Evolutionary conservation across 2,329 filamentous ascomycete genomes (phyloP).

Genomic region (Talaromyces atroroseus): DNA sequence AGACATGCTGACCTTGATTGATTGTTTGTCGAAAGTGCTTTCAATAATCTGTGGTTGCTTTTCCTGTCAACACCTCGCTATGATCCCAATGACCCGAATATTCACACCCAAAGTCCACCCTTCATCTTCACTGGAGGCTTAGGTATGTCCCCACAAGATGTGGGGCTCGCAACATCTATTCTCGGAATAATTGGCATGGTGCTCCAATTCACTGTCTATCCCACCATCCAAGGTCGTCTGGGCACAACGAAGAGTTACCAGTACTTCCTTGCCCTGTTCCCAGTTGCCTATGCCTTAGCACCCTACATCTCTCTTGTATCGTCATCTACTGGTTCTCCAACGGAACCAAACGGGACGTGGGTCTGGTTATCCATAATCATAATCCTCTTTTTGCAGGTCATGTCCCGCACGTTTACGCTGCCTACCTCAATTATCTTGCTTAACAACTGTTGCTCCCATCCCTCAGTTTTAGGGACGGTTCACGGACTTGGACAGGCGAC

Average conservation of each 20-base stretch:
- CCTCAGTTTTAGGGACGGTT: slow-evolving; percentile 54
- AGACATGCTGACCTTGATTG: background rate
- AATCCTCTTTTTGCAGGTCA: slow-evolving; percentile 64
- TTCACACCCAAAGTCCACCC: slow-evolving; percentile 45
- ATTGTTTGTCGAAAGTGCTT: slow-evolving; percentile 48
- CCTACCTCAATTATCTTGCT: slow-evolving; percentile 55
- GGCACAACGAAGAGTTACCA: slow-evolving; percentile 66
- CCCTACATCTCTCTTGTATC: slow-evolving; percentile 68
- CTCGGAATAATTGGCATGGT: slow-evolving; percentile 68
- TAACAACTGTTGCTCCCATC: slow-evolving; percentile 57
- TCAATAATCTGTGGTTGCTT: slow-evolving; percentile 70
- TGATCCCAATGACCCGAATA: slow-evolving; percentile 33
- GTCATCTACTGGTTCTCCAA: slow-evolving; percentile 33
- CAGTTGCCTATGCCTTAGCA: slow-evolving; percentile 63
- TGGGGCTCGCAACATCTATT: slow-evolving; percentile 70
- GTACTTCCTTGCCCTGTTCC: slow-evolving; percentile 63
- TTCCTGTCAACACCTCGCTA: slow-evolving; percentile 69
- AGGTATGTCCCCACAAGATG: slow-evolving; percentile 62
- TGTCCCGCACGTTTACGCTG: slow-evolving; percentile 64
- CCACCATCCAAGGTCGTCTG: slow-evolving; percentile 58
- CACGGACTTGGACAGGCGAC: slow-evolving; percentile 56
- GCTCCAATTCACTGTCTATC: slow-evolving; percentile 67
- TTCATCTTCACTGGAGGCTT: slow-evolving; percentile 64
- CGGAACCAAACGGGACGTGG: slow-evolving; percentile 35
- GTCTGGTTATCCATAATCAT: slow-evolving; percentile 63